A percentile compares a stretch with the other conserved stretches of the same genome.
Conservation (phyloP, 257 asterid genomes). For the Lithospermum erythrorhizon region DNA sequence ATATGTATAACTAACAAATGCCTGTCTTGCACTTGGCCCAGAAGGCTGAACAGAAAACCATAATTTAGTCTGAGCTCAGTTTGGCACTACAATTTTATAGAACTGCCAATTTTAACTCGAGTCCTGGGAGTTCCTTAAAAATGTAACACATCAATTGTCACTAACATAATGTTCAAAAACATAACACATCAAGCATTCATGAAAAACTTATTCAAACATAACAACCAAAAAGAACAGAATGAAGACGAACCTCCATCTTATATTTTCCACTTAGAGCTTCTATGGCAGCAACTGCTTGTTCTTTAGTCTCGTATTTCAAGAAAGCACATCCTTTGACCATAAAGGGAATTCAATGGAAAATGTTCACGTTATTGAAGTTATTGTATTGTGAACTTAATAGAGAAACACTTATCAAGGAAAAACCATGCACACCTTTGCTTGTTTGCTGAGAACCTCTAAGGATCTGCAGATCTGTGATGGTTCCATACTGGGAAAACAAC, state of each 20-base stretch:
- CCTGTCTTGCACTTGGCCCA: too few relatives aligned
- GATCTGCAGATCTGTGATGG: constrained; percentile 69
- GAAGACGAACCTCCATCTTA: constrained; percentile 79
- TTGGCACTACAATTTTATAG: background rate
- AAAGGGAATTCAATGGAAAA: constrained; percentile 2
- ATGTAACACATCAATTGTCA: background rate
- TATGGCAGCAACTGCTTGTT: constrained; percentile 84
- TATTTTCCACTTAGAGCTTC: constrained; percentile 87
- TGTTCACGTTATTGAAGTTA: constrained; percentile 1
- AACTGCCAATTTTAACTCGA: background rate
- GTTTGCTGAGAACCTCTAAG: constrained; percentile 91
- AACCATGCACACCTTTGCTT: constrained; percentile 56
- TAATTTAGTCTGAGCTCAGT: background rate
- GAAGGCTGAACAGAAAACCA: too few relatives aligned
- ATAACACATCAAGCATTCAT: background rate
- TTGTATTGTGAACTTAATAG: constrained; percentile 2
- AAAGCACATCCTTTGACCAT: constrained; percentile 76
- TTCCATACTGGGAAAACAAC: constrained; percentile 83
- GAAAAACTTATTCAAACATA: background rate
- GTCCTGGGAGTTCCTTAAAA: too few relatives aligned
- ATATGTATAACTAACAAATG: background rate
- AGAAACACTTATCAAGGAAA: background rate
- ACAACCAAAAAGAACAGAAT: constrained; percentile 4
- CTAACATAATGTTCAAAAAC: background rate
- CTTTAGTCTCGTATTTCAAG: constrained; percentile 77